Base-by-base conservation (phyloP, 148 eudicot species). In the Salicornia ramosissima region DNA sequence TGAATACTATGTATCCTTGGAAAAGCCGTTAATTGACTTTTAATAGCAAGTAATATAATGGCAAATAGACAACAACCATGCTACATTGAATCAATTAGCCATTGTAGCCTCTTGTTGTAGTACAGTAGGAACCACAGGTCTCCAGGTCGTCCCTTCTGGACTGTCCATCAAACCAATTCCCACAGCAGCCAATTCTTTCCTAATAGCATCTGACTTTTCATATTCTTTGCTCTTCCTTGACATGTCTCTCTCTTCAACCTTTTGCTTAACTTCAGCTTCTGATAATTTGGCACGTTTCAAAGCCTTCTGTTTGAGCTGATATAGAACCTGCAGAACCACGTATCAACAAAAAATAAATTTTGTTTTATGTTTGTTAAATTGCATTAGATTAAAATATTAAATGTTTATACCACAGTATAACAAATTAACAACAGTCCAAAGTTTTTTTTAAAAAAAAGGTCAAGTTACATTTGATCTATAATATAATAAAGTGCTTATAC, bases 111-210 rank as follows among this genome's bases (percentile, higher is more conserved):
- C 80, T 31, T 88, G 90, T 74, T 87, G 89, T 63, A 88, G 71
- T 21, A 89, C 75, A 46, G 80, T 81, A 2, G 99, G 99, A 84
- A 94, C 67, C n/a, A 83, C 83, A 24, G 99, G 97, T 82, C 99
- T 87, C 99, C 99, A 94, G 10, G 82, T 80, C 0, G 97, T 94
- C 66, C 91, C 96, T 11, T 87, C 83, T 5, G 97, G 96, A 73
- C 79, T 87, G 78, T 94, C 99, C 99, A 94, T 94, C 56, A 94
- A 85, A 74, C 93, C 77, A 69, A 94, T 88, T 9, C 99, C 99
- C 18, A 77, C 60, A 68, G 84, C 84, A 77, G 97, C 96, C 80
- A 94, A 77, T 56, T 87, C 92, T 80, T 90, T 80, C 69, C 99
- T 80, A 52, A 94, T 86, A 36, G 79, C 80, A 80, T 94, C 99